Evolutionary conservation across 2,329 filamentous ascomycete species (phyloP), one percentile per base, ranked within the genome.

Genomic region (Elsinoe perseae): DNA sequence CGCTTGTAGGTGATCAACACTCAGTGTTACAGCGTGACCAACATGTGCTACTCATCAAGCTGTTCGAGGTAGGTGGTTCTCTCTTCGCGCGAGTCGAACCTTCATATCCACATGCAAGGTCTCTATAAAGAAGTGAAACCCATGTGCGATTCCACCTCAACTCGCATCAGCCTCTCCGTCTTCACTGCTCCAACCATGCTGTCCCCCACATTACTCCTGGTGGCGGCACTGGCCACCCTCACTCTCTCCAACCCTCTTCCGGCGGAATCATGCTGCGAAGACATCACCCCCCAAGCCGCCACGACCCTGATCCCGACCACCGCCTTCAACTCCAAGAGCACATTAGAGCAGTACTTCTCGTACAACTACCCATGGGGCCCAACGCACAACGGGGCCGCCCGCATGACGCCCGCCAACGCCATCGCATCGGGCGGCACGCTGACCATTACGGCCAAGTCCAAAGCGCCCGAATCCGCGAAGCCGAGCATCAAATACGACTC

Each of bases 341-440:
- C 59, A 8, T 62, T 71, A 16, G 66, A 70, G 36, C 50, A 68
- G 43, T 70, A 77, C 66, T 82, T 78, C 69, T 66, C 65, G 54
- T 78, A 78, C 66, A 73, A 77, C 60, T 82, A 82, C 62, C 79
- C 78, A 1, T 80, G 79, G 80, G 79, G 79, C 20, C 76, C 72
- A 16, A 75, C 78, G 61, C 79, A 82, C 68, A 82, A 82, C 62
- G 80, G 80, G 38, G 76, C 72, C 0, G 79, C 80, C 0, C 77
- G 78, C 32, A 82, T 82, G 80, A 65, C 59, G 34, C 59, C 56
- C 58, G 60, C 54, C 40, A 61, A 59, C 30, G 59, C 62, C 7
- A 61, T 72, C 61, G 68, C 72, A 50, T 63, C 68, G 8, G 74
- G 80, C 36, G 73, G 79, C 46, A 60, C 64, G 2, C 69, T 80